A percentile compares a stretch with the other conserved stretches of the same genome.
These are phyloP conservation scores for Conoideocrella luteorostrata DNA, from an alignment of 2,329 filamentous ascomycete species.

Conservation along the genomic window DNA sequence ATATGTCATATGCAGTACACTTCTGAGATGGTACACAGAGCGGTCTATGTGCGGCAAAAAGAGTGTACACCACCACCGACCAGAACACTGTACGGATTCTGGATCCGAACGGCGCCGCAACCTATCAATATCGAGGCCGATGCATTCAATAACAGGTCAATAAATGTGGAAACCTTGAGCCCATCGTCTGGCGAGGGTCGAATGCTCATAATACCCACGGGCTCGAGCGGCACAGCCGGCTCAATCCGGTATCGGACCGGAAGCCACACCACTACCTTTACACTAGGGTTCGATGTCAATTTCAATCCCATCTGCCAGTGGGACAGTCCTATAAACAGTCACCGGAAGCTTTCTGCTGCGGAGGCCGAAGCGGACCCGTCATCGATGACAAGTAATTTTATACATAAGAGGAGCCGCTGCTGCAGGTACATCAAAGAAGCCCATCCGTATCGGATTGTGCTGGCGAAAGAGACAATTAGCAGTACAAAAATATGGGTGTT, in stretches of 20 bases:
- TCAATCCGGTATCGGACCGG: background rate
- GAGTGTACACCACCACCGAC: background rate
- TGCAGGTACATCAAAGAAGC: background rate
- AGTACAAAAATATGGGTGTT: slow-evolving; percentile 7
- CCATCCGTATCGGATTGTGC: background rate
- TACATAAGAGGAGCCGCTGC: background rate
- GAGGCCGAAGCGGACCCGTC: slow-evolving; percentile 2
- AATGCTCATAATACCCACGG: slow-evolving; percentile 5
- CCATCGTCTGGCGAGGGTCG: slow-evolving; percentile 6
- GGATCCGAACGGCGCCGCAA: slow-evolving; percentile 2
- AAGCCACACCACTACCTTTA: background rate
- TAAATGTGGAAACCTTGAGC: background rate
- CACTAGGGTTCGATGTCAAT: slow-evolving; percentile 8
- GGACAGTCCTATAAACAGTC: slow-evolving; percentile 6
- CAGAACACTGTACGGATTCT: slow-evolving; percentile 3
- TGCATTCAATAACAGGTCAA: too few relatives aligned
- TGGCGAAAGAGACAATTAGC: background rate
- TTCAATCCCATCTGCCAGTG: slow-evolving; percentile 9
- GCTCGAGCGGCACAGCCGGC: slow-evolving; percentile 5
- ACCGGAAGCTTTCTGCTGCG: background rate
- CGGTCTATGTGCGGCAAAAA: slow-evolving; percentile 5
- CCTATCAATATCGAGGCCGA: background rate
- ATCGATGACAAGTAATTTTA: background rate
- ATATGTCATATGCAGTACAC: background rate
- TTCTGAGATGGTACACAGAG: background rate